Percentiles rank a stretch among this genome's conserved stretches.
These are phyloP conservation scores for Paecilomyces dactylethromorphus DNA, from an alignment of 2,329 filamentous ascomycete species.

Conservation along the genomic window DNA sequence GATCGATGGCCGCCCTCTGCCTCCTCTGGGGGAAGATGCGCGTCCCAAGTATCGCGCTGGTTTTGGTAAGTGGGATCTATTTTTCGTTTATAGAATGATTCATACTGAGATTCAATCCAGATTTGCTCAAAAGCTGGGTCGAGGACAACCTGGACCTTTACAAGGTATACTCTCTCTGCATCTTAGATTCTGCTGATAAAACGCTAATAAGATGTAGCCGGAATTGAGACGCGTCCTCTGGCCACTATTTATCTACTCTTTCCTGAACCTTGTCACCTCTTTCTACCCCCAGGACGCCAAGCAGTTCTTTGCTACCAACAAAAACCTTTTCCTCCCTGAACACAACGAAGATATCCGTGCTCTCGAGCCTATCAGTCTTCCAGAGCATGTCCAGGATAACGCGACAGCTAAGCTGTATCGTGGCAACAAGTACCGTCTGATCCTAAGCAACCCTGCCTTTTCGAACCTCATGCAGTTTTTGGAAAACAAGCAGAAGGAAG, in stretches of 20 bases:
- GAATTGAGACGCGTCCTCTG: slow-evolving; percentile 84
- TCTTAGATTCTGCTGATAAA: background rate
- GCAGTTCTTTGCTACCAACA: slow-evolving; percentile 64
- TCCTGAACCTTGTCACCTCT: slow-evolving; percentile 68
- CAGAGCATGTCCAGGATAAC: slow-evolving; percentile 73
- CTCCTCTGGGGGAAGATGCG: slow-evolving; percentile 60
- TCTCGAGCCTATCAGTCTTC: slow-evolving; percentile 66
- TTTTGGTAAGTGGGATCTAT: slow-evolving; percentile 45
- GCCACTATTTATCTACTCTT: slow-evolving; percentile 93
- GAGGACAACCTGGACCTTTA: slow-evolving; percentile 91
- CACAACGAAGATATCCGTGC: slow-evolving; percentile 74
- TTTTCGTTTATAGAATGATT: slow-evolving; percentile 10
- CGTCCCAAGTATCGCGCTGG: slow-evolving; percentile 72
- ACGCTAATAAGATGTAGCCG: slow-evolving; percentile 46
- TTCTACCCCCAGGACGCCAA: slow-evolving; percentile 67
- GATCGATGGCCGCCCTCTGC: slow-evolving; percentile 69
- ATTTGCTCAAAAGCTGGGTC: slow-evolving; percentile 71
- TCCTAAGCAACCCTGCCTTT: slow-evolving; percentile 78
- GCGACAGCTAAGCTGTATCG: slow-evolving; percentile 72
- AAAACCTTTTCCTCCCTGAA: slow-evolving; percentile 63
- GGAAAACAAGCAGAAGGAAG: slow-evolving; percentile 76
- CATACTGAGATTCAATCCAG: slow-evolving; percentile 26
- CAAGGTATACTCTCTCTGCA: slow-evolving; percentile 52
- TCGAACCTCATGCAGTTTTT: slow-evolving; percentile 80
- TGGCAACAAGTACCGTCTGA: slow-evolving; percentile 81